phyloP scores from a whole-genome alignment of 352 stramenopile species.

The Peronospora tabacina region DNA sequence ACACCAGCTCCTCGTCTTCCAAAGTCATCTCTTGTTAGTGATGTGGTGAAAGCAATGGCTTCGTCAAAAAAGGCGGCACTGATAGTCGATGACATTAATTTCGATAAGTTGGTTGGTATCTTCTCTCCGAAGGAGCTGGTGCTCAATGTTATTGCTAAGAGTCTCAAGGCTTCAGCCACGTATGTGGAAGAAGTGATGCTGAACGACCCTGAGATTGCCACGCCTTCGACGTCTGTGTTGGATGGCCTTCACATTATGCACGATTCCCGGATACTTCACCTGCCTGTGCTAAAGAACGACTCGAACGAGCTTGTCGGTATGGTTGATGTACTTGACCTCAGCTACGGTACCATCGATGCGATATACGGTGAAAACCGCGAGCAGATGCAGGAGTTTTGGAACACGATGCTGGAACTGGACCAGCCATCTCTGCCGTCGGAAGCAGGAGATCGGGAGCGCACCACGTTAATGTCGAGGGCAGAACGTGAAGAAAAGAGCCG shows the following conservation, averaged over 20 bases:
- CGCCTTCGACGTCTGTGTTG: slow-evolving; percentile 58
- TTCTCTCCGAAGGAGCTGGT: slow-evolving; percentile 97
- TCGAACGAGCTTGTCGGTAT: slow-evolving; percentile 66
- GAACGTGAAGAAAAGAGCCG: slow-evolving; percentile 65
- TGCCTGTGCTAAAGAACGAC: slow-evolving; percentile 64
- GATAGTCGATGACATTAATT: slow-evolving; percentile 87
- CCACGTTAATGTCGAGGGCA: slow-evolving; percentile 46
- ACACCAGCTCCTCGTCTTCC: slow-evolving; percentile 59
- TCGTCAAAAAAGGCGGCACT: slow-evolving; percentile 87
- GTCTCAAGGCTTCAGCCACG: slow-evolving; percentile 84
- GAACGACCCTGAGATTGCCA: slow-evolving; percentile 75
- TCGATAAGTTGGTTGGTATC: slow-evolving; percentile 88
- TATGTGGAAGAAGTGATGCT: slow-evolving; percentile 88
- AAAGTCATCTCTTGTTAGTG: slow-evolving; percentile 80
- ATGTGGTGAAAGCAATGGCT: slow-evolving; percentile 73
- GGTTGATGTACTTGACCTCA: slow-evolving; percentile 79
- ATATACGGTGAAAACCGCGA: slow-evolving; percentile 85
- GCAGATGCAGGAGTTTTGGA: slow-evolving; percentile 88
- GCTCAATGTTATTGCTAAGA: slow-evolving; percentile 91
- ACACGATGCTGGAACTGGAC: slow-evolving; percentile 74
- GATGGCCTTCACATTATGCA: slow-evolving; percentile 87
- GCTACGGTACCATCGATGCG: slow-evolving; percentile 82
- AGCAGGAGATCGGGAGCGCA: slow-evolving; percentile 39
- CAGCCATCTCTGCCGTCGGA: slow-evolving; percentile 40
- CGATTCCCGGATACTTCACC: slow-evolving; percentile 75